Conservation (phyloP, 1,284 basidiomycete genomes). For the Rhodofomes roseus region DNA sequence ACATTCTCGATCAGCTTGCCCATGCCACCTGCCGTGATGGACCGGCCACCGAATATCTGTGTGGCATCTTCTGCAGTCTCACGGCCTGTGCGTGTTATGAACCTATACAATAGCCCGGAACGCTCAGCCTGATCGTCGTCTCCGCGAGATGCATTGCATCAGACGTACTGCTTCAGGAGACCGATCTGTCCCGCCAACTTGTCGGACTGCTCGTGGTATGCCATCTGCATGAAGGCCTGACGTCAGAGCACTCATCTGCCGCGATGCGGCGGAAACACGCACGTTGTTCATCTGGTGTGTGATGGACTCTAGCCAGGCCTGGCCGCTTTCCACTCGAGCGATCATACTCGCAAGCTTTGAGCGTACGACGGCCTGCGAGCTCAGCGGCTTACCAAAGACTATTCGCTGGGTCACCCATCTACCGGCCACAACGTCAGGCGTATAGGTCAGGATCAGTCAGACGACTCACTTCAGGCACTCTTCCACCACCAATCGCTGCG, state of each 20-base stretch:
- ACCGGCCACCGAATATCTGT: slow-evolving; percentile 50
- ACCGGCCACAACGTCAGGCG: slow-evolving; percentile 3
- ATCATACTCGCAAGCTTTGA: slow-evolving; percentile 89
- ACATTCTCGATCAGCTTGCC: slow-evolving; percentile 54
- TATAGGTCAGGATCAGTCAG: not conserved
- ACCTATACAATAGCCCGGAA: slow-evolving; percentile 36
- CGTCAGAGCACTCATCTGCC: not conserved
- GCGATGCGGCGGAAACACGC: slow-evolving; percentile 16
- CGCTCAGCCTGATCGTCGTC: not conserved
- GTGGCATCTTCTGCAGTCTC: slow-evolving; percentile 69
- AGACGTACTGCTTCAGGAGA: slow-evolving; percentile 61
- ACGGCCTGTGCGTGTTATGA: slow-evolving; percentile 61
- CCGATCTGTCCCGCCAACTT: slow-evolving; percentile 74
- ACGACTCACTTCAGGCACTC: slow-evolving; percentile 69
- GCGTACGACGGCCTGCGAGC: slow-evolving; percentile 88
- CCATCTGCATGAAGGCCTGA: slow-evolving; percentile 46
- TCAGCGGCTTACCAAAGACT: slow-evolving; percentile 89
- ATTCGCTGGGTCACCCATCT: slow-evolving; percentile 83
- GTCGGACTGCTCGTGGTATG: slow-evolving; percentile 76
- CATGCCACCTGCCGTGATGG: slow-evolving; percentile 52
- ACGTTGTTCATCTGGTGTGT: slow-evolving; percentile 95
- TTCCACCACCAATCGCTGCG: slow-evolving; percentile 71
- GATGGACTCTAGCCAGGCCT: slow-evolving; percentile 87
- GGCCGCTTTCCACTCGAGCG: slow-evolving; percentile 81
- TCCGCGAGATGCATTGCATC: not conserved